phyloP scores from a whole-genome alignment of 257 asterid genomes.

The Oldenlandia corymbosa region DNA sequence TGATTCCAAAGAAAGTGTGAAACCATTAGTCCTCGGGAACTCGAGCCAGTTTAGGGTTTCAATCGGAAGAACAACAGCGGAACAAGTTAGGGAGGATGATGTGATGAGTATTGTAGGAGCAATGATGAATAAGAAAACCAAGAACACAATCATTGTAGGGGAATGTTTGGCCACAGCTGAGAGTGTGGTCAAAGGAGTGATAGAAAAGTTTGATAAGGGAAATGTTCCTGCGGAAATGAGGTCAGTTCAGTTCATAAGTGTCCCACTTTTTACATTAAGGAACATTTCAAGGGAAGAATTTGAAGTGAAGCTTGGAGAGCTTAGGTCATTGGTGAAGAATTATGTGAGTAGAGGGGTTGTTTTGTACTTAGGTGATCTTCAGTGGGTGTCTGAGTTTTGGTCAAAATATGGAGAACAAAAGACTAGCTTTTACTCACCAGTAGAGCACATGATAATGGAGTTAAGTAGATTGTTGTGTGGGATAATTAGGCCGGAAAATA shows the following conservation, averaged over 20 bases:
- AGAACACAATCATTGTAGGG: conserved; percentile 46
- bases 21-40: conserved; percentile 34
- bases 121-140: conserved; percentile 54
- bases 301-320: conserved; percentile 61
- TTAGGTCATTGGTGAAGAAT: conserved; percentile 60
- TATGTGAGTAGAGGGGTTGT: conserved; percentile 60
- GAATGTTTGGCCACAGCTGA: conserved; percentile 47
- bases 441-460: conserved; percentile 93
- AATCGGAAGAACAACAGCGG: conserved; percentile 9
- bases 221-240: conserved; percentile 54
- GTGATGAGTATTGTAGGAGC: conserved; percentile 55
- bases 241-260: conserved; percentile 69
- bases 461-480: conserved; percentile 57
- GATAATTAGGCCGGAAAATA: conserved; percentile 24
- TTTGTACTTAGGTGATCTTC: conserved; percentile 75
- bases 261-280: conserved; percentile 57
- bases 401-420: conserved; percentile 47
- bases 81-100: conserved; percentile 35
- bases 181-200: conserved; percentile 51
- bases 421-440: conserved; percentile 43
- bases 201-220: conserved; percentile 54
- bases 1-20: conserved; percentile 27
- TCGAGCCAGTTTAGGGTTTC: conserved; percentile 27
- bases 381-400: conserved; percentile 85
- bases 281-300: conserved; percentile 58